Conservation (phyloP, 2,329 filamentous ascomycete genomes). For the Fusarium sp. region DNA sequence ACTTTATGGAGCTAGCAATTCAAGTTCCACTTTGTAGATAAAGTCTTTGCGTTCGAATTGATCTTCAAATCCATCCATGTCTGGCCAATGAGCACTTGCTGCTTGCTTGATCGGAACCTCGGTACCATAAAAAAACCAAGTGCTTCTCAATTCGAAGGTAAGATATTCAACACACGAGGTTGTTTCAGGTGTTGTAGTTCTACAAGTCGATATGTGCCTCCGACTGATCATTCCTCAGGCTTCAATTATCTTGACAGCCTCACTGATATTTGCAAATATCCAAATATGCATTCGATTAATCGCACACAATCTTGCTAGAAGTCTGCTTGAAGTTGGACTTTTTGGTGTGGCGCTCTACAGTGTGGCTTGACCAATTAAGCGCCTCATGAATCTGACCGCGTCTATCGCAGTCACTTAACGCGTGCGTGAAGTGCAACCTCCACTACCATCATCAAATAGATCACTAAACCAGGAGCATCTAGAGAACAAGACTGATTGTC, state of each 20-base stretch:
- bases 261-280: too few species aligned
- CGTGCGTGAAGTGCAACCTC: conserved; percentile 22
- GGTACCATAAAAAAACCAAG: background rate
- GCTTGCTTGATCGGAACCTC: background rate
- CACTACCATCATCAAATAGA: conserved; percentile 1
- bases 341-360: conserved; percentile 10
- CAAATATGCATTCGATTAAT: too few species aligned
- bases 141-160: too few species aligned
- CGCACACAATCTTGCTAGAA: too few species aligned
- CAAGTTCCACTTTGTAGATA: background rate
- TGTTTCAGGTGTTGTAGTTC: too few species aligned
- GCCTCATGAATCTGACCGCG: conserved; percentile 23
- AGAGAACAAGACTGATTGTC: background rate
- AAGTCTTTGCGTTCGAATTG: background rate
- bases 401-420: conserved; percentile 22
- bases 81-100: background rate
- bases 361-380: conserved; percentile 31
- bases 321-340: background rate
- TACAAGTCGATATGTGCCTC: too few species aligned
- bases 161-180: too few species aligned
- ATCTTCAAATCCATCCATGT: background rate
- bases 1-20: background rate
- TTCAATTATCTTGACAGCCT: too few species aligned
- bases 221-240: too few species aligned
- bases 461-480: conserved; percentile 1